Conservation (phyloP, 208 protist genomes). For the Wallacemonas sp. region DNA sequence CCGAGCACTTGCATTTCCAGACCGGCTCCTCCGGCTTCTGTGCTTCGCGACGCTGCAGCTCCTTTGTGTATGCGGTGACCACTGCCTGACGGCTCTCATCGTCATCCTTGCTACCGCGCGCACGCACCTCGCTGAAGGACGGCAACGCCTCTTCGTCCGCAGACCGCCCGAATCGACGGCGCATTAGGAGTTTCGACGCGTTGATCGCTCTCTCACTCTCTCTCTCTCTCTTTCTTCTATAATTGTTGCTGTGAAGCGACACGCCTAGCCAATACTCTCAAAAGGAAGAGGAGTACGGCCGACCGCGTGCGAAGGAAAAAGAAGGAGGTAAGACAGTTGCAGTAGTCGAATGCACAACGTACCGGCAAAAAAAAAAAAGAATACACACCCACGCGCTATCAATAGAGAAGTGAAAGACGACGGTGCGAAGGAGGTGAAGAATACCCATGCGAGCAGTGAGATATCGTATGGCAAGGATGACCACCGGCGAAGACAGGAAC, state of each 20-base stretch:
- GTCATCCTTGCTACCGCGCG: neutral
- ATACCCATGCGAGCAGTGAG: too few species aligned
- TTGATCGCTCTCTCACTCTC: neutral
- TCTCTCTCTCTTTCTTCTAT: neutral
- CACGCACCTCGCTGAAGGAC: neutral
- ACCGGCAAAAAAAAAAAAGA: constrained; percentile 11
- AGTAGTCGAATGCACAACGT: too few species aligned
- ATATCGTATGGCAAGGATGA: too few species aligned
- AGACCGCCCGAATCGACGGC: neutral
- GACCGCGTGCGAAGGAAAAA: neutral
- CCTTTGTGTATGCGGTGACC: constrained; percentile 1
- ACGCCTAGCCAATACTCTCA: too few species aligned
- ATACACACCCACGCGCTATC: neutral
- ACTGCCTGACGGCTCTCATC: neutral
- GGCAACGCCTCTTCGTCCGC: neutral
- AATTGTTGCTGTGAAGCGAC: neutral
- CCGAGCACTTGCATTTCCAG: constrained; percentile 4
- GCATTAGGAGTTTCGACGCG: neutral
- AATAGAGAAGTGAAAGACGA: neutral
- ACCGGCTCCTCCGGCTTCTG: neutral
- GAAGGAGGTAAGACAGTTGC: neutral
- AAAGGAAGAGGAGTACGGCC: too few species aligned
- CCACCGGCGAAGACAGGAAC: too few species aligned
- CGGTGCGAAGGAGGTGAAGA: neutral
- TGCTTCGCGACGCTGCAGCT: neutral